phyloP scores from a whole-genome alignment of 2,329 filamentous ascomycete genomes.

The Chrysosphaeria jannelii region DNA sequence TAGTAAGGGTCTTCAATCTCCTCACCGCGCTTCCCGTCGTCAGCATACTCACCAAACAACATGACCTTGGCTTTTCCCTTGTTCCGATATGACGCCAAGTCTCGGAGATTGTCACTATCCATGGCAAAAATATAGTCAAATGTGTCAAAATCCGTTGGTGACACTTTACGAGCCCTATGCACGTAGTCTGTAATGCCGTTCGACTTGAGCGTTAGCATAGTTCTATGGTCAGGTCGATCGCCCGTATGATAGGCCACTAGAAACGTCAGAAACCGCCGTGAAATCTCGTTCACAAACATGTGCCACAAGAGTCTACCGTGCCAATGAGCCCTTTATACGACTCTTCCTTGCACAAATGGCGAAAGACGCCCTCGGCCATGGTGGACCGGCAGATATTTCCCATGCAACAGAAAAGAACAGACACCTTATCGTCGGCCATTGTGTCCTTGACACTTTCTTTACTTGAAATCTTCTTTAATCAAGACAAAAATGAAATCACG shows the following conservation, averaged over 20 bases:
- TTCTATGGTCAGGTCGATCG: constrained; percentile 50
- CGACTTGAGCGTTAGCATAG: constrained; percentile 43
- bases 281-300: constrained; percentile 10
- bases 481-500: too few relatives aligned
- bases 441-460: too few relatives aligned
- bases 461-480: too few relatives aligned
- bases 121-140: constrained; percentile 94
- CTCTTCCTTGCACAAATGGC: constrained; percentile 30
- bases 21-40: constrained; percentile 28
- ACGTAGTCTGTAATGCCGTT: constrained; percentile 51
- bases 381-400: constrained; percentile 88
- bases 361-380: constrained; percentile 91
- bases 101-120: constrained; percentile 54
- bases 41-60: constrained; percentile 60
- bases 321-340: constrained; percentile 28
- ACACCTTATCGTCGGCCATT: constrained; percentile 21
- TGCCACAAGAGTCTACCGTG: constrained; percentile 67
- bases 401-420: constrained; percentile 80
- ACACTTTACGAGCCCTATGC: constrained; percentile 42
- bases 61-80: constrained; percentile 33
- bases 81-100: constrained; percentile 30
- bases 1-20: constrained; percentile 79
- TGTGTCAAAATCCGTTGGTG: constrained; percentile 39
- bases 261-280: neutral
- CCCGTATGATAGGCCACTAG: constrained; percentile 55